Percentiles rank a stretch among this genome's conserved stretches.
These are phyloP conservation scores for Malus hybrid DNA, from an alignment of 331 rosid species.

Conservation along the genomic window DNA sequence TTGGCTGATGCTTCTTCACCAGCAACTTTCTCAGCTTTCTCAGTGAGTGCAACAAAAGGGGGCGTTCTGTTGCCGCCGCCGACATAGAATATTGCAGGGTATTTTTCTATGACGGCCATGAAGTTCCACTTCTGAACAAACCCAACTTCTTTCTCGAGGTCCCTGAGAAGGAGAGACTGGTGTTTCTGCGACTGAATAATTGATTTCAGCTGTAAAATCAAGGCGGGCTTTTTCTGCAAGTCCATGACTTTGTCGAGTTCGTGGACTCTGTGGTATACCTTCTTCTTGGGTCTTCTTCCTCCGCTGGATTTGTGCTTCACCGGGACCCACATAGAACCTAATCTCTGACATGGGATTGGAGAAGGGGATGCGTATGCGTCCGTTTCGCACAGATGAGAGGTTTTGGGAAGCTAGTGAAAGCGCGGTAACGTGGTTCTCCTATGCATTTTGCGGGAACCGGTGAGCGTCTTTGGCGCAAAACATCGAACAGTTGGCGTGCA, in stretches of 20 bases:
- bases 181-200: constrained; percentile 54
- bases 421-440: neutral
- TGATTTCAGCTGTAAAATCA: constrained; percentile 54
- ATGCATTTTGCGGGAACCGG: neutral
- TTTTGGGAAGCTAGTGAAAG: constrained; percentile 1
- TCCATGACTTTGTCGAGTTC: constrained; percentile 76
- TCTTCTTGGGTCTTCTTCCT: constrained; percentile 76
- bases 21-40: constrained; percentile 52
- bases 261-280: constrained; percentile 51
- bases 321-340: constrained; percentile 17
- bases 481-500: constrained; percentile 17
- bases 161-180: constrained; percentile 41
- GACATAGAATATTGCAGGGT: constrained; percentile 58
- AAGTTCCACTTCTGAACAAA: constrained; percentile 86
- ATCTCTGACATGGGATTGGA: neutral
- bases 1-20: constrained; percentile 42
- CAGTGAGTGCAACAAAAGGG: constrained; percentile 55
- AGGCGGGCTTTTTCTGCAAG: constrained; percentile 64
- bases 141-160: constrained; percentile 85
- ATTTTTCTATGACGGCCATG: constrained; percentile 62
- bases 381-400: neutral
- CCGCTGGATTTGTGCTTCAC: constrained; percentile 53
- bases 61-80: constrained; percentile 40
- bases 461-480: neutral
- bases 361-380: neutral